phyloP scores from a whole-genome alignment of 1,284 basidiomycete genomes.

The Golubevia pallescens region DNA sequence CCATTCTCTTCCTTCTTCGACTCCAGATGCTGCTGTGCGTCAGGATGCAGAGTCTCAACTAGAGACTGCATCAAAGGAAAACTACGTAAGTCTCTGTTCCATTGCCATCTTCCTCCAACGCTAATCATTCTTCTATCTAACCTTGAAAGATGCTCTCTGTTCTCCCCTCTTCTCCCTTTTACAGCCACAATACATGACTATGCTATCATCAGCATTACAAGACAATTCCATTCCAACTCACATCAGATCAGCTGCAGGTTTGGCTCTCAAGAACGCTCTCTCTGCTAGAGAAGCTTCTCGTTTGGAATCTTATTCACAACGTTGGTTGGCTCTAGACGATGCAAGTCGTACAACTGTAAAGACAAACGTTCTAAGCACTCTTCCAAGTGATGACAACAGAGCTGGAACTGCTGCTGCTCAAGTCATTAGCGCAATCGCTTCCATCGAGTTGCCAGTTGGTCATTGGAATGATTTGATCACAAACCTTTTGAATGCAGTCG shows the following conservation, averaged over 20 bases:
- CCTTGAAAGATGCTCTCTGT: neutral
- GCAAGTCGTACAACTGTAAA: slow-evolving; percentile 83
- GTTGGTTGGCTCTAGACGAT: slow-evolving; percentile 78
- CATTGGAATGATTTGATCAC: slow-evolving; percentile 92
- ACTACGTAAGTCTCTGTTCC: slow-evolving; percentile 31
- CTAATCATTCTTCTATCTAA: neutral
- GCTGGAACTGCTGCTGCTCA: slow-evolving; percentile 89
- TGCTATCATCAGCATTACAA: slow-evolving; percentile 51
- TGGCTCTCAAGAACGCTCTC: slow-evolving; percentile 95
- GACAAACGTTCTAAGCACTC: slow-evolving; percentile 80
- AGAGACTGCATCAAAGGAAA: slow-evolving; percentile 52
- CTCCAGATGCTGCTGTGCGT: slow-evolving; percentile 40
- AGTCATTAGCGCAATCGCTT: slow-evolving; percentile 89
- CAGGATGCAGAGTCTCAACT: slow-evolving; percentile 59
- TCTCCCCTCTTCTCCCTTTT: neutral
- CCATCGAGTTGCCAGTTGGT: slow-evolving; percentile 84
- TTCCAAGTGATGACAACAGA: slow-evolving; percentile 76
- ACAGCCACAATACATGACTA: slow-evolving; percentile 47
- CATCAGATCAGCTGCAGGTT: slow-evolving; percentile 89
- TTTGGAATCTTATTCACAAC: slow-evolving; percentile 45
- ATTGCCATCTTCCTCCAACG: neutral
- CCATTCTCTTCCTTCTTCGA: neutral
- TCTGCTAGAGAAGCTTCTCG: slow-evolving; percentile 80
- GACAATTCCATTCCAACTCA: slow-evolving; percentile 67
- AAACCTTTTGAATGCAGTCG: slow-evolving; percentile 83